A percentile compares a stretch with the other conserved stretches of the same genome.
Evolutionary conservation across 176 grass and related monocot species (phyloP).

Genomic region (Alopecurus myosuroides): DNA sequence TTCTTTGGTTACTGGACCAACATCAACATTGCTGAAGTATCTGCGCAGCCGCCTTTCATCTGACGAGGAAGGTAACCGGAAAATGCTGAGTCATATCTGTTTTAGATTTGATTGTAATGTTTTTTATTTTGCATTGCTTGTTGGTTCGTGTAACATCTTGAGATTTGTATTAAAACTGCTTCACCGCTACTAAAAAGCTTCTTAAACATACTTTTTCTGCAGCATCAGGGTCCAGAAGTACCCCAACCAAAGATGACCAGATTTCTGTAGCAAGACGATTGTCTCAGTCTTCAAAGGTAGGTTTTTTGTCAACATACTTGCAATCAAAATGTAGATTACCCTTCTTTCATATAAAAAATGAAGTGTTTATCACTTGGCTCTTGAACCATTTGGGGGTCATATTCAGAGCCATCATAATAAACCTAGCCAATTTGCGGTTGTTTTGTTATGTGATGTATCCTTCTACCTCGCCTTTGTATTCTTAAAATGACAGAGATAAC

Average conservation of each 20-base stretch:
- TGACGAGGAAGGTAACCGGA: slow-evolving; percentile 68
- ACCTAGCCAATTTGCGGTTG: neutral
- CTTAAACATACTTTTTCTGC: neutral
- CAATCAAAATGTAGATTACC: neutral
- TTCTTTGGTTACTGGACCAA: slow-evolving; percentile 89
- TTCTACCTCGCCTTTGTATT: neutral
- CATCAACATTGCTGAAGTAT: slow-evolving; percentile 71
- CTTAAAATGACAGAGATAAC: neutral
- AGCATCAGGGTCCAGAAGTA: slow-evolving; percentile 49
- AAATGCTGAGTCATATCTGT: slow-evolving; percentile 7
- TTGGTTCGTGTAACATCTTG: too few species aligned
- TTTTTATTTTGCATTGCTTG: slow-evolving; percentile 8
- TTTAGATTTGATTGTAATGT: slow-evolving; percentile 9
- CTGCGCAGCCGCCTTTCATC: slow-evolving; percentile 79
- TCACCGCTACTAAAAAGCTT: neutral
- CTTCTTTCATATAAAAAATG: neutral
- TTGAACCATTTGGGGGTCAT: neutral
- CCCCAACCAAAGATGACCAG: slow-evolving; percentile 71
- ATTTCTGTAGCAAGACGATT: slow-evolving; percentile 74
- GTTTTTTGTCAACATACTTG: slow-evolving; percentile 8
- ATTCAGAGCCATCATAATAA: neutral
- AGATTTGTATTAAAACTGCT: too few species aligned
- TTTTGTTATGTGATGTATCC: neutral
- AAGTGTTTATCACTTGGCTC: neutral
- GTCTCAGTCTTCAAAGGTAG: slow-evolving; percentile 80